phyloP scores from a whole-genome alignment of 257 asterid genomes.

The Solanum dulcamara region DNA sequence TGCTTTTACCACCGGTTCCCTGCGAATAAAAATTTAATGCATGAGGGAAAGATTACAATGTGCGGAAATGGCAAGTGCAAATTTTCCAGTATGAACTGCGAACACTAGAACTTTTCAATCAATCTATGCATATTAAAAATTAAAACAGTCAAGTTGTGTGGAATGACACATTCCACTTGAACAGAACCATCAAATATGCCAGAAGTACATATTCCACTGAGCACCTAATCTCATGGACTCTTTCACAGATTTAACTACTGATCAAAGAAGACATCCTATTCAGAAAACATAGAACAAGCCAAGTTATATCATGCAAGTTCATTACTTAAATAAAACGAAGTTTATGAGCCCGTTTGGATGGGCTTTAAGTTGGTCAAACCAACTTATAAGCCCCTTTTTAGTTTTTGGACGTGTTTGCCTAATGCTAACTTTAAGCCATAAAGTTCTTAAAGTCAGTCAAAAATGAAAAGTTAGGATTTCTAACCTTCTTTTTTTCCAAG shows the following conservation, averaged over 20 bases:
- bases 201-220: neutral
- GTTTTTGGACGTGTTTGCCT: too few relatives aligned
- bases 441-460: too few relatives aligned
- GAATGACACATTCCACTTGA: neutral
- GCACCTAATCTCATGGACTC: neutral
- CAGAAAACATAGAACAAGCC: neutral
- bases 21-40: conserved; percentile 8
- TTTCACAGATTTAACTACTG: neutral
- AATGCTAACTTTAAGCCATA: too few relatives aligned
- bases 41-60: neutral
- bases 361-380: too few relatives aligned
- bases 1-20: conserved; percentile 99
- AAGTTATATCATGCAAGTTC: neutral
- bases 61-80: neutral
- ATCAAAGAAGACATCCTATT: neutral
- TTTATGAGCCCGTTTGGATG: too few relatives aligned
- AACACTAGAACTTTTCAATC: neutral
- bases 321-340: neutral
- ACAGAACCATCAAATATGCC: neutral
- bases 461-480: too few relatives aligned
- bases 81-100: neutral
- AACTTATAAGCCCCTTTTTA: too few relatives aligned
- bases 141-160: neutral
- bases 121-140: neutral
- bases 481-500: too few relatives aligned